Percentiles rank a stretch among this genome's conserved stretches.
phyloP scores from a whole-genome alignment of 768 basidiomycete species.

The Panus rudis region DNA sequence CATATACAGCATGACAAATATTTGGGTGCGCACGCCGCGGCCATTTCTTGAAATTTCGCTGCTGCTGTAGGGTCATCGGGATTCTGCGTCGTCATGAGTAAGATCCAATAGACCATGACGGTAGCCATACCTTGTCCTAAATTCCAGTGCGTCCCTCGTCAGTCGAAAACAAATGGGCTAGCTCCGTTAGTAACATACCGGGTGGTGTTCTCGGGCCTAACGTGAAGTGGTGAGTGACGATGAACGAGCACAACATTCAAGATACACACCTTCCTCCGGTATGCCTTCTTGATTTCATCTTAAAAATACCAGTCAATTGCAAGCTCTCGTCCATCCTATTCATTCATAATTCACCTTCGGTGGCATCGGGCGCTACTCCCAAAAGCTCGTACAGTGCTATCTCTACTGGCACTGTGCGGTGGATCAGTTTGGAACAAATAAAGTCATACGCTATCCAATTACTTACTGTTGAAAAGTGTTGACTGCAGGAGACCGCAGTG shows the following conservation, averaged over 20 bases:
- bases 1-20: not conserved
- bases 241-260: slow-evolving; percentile 15
- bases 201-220: slow-evolving; percentile 87
- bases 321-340: not conserved
- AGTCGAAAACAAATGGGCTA: slow-evolving; percentile 2
- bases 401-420: slow-evolving; percentile 55
- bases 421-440: too few species aligned
- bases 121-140: slow-evolving; percentile 59
- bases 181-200: slow-evolving; percentile 41
- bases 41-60: slow-evolving; percentile 83
- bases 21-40: slow-evolving; percentile 53
- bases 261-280: slow-evolving; percentile 76
- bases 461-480: too few species aligned
- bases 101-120: not conserved
- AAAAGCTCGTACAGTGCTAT: slow-evolving; percentile 84
- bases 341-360: slow-evolving; percentile 47
- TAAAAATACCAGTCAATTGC: slow-evolving; percentile 13
- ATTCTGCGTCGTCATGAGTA: slow-evolving; percentile 42
- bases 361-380: slow-evolving; percentile 62
- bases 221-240: too few species aligned
- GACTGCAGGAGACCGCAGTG: too few species aligned
- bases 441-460: too few species aligned
- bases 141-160: slow-evolving; percentile 8
- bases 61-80: slow-evolving; percentile 82
- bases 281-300: slow-evolving; percentile 93